phyloP scores from a whole-genome alignment of 345 rosid species.

The Hibiscus trionum region DNA sequence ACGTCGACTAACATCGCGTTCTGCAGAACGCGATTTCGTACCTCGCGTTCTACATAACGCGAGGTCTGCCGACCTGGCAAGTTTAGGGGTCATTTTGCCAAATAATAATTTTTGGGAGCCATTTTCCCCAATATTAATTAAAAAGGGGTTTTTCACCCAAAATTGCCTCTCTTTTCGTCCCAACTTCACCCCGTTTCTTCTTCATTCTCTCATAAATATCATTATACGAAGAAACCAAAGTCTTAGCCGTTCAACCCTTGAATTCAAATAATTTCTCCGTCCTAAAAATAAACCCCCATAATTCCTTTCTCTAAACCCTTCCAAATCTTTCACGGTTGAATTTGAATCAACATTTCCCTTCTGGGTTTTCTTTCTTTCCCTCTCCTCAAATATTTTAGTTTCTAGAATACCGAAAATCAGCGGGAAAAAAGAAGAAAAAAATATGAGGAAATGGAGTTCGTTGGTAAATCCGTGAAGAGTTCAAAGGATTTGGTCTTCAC shows the following conservation, averaged over 20 bases:
- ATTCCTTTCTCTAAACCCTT: background rate
- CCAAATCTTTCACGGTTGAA: constrained; percentile 9
- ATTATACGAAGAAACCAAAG: background rate
- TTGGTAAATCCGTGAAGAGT: constrained; percentile 50
- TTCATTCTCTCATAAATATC: background rate
- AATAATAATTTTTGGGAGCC: too few relatives aligned
- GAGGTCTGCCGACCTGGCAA: too few relatives aligned
- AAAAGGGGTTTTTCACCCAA: too few relatives aligned
- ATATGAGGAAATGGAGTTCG: constrained; percentile 40
- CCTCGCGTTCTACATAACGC: too few relatives aligned
- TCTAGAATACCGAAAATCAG: background rate
- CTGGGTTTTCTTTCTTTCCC: background rate
- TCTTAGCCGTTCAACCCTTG: background rate
- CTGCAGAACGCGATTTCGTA: too few relatives aligned
- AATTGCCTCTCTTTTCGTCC: background rate
- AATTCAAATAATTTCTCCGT: constrained; percentile 7
- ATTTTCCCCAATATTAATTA: too few relatives aligned
- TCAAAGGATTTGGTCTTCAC: constrained; percentile 33
- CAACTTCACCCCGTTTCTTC: background rate
- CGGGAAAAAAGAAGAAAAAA: background rate
- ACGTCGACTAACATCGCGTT: too few relatives aligned
- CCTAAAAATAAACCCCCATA: background rate
- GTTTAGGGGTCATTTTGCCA: too few relatives aligned
- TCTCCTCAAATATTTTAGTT: background rate
- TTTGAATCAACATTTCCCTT: background rate